Conservation (phyloP, 2,329 filamentous ascomycete species). For the Xylaria digitata region DNA sequence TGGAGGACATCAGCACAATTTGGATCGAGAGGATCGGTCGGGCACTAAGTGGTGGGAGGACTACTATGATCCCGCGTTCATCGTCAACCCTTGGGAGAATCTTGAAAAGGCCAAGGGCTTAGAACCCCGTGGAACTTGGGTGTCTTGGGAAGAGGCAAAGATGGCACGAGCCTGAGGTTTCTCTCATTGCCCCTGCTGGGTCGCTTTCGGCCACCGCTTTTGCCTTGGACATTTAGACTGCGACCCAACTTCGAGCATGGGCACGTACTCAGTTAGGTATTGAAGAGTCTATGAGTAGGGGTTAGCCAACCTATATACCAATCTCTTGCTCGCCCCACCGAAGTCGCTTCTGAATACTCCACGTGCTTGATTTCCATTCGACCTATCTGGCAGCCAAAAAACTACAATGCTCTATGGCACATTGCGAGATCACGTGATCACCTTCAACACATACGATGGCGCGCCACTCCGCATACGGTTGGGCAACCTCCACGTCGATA, state of each 20-base stretch:
- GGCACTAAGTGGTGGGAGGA: constrained; percentile 69
- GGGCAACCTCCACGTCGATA: constrained; percentile 37
- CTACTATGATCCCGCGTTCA: constrained; percentile 76
- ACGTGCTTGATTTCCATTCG: constrained; percentile 29
- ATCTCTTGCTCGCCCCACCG: constrained; percentile 15
- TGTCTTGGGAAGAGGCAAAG: constrained; percentile 51
- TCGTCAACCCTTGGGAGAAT: constrained; percentile 77
- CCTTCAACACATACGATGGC: constrained; percentile 40
- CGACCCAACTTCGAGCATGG: constrained; percentile 13
- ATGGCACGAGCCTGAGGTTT: constrained; percentile 26
- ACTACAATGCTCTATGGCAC: constrained; percentile 34
- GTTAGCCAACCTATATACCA: constrained; percentile 9
- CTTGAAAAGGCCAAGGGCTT: constrained; percentile 63
- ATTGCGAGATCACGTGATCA: constrained; percentile 50
- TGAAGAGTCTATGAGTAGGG: constrained; percentile 14
- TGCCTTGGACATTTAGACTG: neutral
- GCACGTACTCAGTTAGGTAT: constrained; percentile 12
- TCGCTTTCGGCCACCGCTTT: neutral
- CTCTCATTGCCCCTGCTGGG: constrained; percentile 4
- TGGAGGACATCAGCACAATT: constrained; percentile 37
- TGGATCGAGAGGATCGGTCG: constrained; percentile 50
- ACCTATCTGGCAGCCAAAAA: constrained; percentile 18
- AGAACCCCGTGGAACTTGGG: constrained; percentile 59
- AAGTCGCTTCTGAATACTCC: constrained; percentile 7
- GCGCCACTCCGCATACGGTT: constrained; percentile 38